Percentiles rank a stretch among this genome's conserved stretches.
Conservation (phyloP, 352 stramenopile genomes). For the Blastocystis sp. region DNA sequence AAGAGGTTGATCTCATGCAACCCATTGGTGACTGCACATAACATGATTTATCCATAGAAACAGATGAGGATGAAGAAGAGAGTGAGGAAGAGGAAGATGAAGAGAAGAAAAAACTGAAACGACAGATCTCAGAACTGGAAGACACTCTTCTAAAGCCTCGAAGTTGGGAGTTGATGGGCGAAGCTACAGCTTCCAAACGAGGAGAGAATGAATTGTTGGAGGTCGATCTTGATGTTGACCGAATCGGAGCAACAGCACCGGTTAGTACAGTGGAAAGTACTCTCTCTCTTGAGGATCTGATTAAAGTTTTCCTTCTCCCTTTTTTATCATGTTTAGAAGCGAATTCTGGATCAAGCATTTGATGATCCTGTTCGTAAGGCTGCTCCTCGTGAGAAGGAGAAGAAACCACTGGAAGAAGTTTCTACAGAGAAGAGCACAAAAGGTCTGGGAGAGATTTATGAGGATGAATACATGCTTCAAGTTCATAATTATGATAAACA, state of each 20-base stretch:
- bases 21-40: background rate
- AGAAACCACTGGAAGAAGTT: conserved; percentile 76
- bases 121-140: conserved; percentile 77
- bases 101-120: conserved; percentile 68
- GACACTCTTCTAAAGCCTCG: conserved; percentile 75
- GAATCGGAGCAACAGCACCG: conserved; percentile 74
- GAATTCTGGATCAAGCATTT: conserved; percentile 78
- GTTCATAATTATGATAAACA: conserved; percentile 76
- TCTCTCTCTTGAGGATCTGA: conserved; percentile 78
- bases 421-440: conserved; percentile 82
- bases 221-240: conserved; percentile 78
- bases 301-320: conserved; percentile 66
- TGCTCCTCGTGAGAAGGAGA: conserved; percentile 64
- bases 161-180: conserved; percentile 78
- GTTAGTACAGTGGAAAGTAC: conserved; percentile 80
- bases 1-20: conserved; percentile 64
- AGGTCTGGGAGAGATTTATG: conserved; percentile 81
- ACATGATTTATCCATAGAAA: background rate
- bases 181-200: conserved; percentile 73
- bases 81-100: conserved; percentile 70
- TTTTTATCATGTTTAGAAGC: conserved; percentile 68
- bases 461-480: conserved; percentile 82
- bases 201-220: conserved; percentile 81
- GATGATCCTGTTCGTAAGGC: conserved; percentile 83
- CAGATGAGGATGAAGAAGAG: conserved; percentile 61